Conservation (phyloP, 352 stramenopile genomes). For the Aphanomyces euteiches region DNA sequence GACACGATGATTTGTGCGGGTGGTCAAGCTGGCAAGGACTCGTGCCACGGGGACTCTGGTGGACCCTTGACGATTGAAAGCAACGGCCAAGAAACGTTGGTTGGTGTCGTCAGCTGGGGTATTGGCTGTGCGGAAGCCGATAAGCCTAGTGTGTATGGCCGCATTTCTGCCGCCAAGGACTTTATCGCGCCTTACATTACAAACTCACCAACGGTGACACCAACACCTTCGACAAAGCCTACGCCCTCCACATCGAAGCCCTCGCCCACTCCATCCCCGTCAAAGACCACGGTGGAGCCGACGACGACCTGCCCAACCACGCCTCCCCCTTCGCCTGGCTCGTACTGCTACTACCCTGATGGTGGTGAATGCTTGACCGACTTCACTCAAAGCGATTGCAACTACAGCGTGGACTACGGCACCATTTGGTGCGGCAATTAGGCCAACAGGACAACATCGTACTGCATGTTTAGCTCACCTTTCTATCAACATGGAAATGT, state of each 20-base stretch:
- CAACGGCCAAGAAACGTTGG: slow-evolving; percentile 26
- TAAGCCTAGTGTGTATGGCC: slow-evolving; percentile 16
- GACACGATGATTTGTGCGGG: slow-evolving; percentile 61
- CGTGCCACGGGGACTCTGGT: slow-evolving; percentile 21
- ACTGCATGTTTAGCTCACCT: no score
- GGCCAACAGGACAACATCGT: no score
- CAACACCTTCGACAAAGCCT: no score
- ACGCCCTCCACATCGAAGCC: background rate
- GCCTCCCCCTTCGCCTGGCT: background rate
- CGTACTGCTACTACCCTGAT: background rate
- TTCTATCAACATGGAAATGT: no score
- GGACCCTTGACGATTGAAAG: slow-evolving; percentile 4
- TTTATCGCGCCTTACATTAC: slow-evolving; percentile 39
- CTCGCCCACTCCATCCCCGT: background rate
- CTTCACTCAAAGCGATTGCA: no score
- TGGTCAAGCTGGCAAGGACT: slow-evolving; percentile 21
- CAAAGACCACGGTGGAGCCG: background rate
- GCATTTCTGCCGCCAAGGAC: slow-evolving; percentile 29
- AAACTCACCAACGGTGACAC: no score
- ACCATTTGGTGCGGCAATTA: no score
- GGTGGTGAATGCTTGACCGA: background rate
- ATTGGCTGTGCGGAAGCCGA: background rate
- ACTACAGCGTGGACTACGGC: no score
- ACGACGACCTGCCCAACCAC: background rate
- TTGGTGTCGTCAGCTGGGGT: slow-evolving; percentile 33